Evolutionary conservation across 192 early-diverging fungal species (phyloP), one percentile per base, ranked within the genome.

Genomic region (Backusella macrospora): DNA sequence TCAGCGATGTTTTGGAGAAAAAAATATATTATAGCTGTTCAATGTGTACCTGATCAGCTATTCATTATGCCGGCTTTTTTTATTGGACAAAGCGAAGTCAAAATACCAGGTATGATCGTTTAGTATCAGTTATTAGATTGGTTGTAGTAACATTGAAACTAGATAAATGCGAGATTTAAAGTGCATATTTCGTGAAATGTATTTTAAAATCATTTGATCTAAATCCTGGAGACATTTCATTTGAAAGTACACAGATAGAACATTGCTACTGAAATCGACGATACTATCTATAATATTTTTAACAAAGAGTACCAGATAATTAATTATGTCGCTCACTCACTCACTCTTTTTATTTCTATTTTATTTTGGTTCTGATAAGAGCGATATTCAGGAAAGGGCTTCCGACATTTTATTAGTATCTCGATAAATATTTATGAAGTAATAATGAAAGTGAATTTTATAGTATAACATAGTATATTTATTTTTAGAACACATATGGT

Each of bases 121-220:
- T 52, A 52, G 49, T 23, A n/a, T 52, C 29, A 34, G 2, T 34
- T 0, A 1, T 34, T 34, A 34, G 29, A 34, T 52, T 18, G 18
- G n/a, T 52, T 3, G 18, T 9, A 18, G 16, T 18, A 23, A 52
- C 49, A n/a, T 9, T 52, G 18, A 52, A 52, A 21, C 18, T 52
- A 52, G 49, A 52, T 52, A 52, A 52, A 52, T 52, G 49, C 49
- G 49, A 34, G 29, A 52, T 52, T 52, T 23, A 9, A 16, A 52
- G 18, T 2, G 18, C 49, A 49, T 49, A 49, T 49, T 49, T n/a
- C 18, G n/a, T 7, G n/a, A 52, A 6, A 18, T 34, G 29, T 34
- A 34, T 2, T 34, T 34, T 34, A 21, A 1, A 7, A 7, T 52
- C 49, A 52, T 5, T 52, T 18, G 8, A 10, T 52, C 18, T 52